Evolutionary conservation across 257 asterid genomes (phyloP), one percentile per base, ranked within the genome.

Genomic region (Haberlea rhodopensis): DNA sequence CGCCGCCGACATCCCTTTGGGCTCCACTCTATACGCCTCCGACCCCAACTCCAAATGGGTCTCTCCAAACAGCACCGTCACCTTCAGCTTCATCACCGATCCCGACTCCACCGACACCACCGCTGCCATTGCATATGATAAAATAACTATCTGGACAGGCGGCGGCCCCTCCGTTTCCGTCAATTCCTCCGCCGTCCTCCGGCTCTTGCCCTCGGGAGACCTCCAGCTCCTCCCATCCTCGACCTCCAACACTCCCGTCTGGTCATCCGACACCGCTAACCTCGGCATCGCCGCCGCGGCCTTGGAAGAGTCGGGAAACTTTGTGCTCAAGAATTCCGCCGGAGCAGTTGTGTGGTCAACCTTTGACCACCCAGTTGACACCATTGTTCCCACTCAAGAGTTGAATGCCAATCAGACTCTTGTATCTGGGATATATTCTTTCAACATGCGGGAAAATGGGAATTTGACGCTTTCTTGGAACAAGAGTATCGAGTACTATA

Each of bases 391-490:
- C 25, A 45, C 70, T 1, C 98, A 91, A 72, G 71, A 62, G 18
- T 56, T 91, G 63, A 77, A 62, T 19, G 52, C n/a, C 2, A 61
- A 43, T 62, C 78, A 63, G 4, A 57, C 66, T 11, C 80, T 91
- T 32, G 31, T 62, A 27, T 82, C 91, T 25, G 98, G 94, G 70
- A 20, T 53, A 0, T 87, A 84, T 73, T 71, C 84, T 0, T 87
- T 90, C 78, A 57, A n/a, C 19, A 37, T 90, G 40, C 24, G 0
- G 31, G 53, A 0, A 5, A 76, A 68, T 63, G 96, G 95, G 48
- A 87, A 90, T 56, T 66, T 90, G 58, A 79, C 86, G 3, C 95
- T 90, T 52, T 10, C 2, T 49, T 90, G 97, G 97, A 87, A 87
- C 66, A 11, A 62, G 57, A 46, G 71, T 26, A 68, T 84, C 21